These are phyloP conservation scores for Cyberlindnera americana DNA, from an alignment of 805 yeast species.

Conservation along the genomic window DNA sequence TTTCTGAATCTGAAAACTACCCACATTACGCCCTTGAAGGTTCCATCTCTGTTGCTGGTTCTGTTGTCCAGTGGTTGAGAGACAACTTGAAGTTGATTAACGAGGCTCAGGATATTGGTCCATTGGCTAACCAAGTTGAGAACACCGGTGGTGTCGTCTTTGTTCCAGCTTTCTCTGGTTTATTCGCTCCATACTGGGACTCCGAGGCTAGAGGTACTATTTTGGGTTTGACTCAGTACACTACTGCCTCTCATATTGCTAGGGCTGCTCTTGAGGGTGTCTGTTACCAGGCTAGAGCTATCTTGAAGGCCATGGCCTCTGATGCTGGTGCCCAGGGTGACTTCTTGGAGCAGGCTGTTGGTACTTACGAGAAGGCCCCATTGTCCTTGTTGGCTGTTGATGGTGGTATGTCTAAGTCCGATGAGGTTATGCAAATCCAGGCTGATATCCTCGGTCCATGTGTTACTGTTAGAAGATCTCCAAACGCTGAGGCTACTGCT, in stretches of 20 bases:
- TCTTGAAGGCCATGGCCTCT: conserved; percentile 81
- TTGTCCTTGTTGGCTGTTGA: conserved; percentile 70
- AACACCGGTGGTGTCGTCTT: conserved; percentile 90
- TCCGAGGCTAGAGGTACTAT: conserved; percentile 89
- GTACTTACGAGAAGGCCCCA: conserved; percentile 43
- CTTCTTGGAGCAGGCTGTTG: conserved; percentile 50
- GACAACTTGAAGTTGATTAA: conserved; percentile 83
- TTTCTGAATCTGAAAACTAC: conserved; percentile 39
- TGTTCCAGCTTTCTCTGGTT: conserved; percentile 92
- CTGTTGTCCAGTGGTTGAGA: conserved; percentile 90
- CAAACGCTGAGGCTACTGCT: conserved; percentile 87
- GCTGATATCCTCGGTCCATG: conserved; percentile 89
- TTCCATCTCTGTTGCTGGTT: conserved; percentile 94
- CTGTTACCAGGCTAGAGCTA: conserved; percentile 90
- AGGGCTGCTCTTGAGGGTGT: conserved; percentile 95
- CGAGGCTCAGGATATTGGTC: conserved; percentile 84
- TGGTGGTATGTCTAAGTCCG: conserved; percentile 93
- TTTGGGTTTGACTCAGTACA: conserved; percentile 87
- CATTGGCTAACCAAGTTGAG: conserved; percentile 76
- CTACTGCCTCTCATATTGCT: conserved; percentile 89
- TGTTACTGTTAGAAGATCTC: conserved; percentile 75
- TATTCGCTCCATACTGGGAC: conserved; percentile 96
- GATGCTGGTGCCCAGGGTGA: conserved; percentile 63
- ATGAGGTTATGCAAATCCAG: conserved; percentile 90
- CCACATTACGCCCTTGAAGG: conserved; percentile 94